phyloP scores from a whole-genome alignment of 2,329 filamentous ascomycete genomes.

The Ophiostoma novo-ulmi region DNA sequence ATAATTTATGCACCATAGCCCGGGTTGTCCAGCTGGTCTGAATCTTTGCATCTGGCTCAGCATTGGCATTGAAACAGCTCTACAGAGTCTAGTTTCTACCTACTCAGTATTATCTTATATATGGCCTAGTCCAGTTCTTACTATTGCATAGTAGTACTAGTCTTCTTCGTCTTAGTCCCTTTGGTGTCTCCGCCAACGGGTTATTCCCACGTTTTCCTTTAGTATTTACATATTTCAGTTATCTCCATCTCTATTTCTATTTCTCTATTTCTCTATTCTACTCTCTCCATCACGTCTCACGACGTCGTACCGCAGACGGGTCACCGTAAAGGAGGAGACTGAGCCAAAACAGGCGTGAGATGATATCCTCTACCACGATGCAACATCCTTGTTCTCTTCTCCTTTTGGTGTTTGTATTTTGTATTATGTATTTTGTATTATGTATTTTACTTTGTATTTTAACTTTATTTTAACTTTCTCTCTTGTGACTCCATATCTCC shows the following conservation, averaged over 20 bases:
- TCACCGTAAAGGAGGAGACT: background rate
- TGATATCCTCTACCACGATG: background rate
- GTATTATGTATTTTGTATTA: background rate
- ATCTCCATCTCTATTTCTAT: background rate
- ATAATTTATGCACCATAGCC: conserved; percentile 2
- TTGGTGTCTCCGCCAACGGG: background rate
- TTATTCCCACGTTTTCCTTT: background rate
- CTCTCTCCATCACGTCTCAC: background rate
- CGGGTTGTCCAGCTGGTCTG: background rate
- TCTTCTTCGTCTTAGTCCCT: background rate
- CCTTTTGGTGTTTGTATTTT: background rate
- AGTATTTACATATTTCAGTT: background rate
- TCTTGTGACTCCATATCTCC: background rate
- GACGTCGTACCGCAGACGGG: conserved; percentile 8
- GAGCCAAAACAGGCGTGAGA: background rate
- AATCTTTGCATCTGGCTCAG: no score
- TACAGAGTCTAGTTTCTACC: background rate
- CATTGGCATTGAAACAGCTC: background rate
- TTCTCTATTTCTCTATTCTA: background rate
- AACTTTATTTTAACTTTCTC: background rate
- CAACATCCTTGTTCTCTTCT: conserved; percentile 2
- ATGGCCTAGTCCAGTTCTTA: no score
- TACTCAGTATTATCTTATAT: no score
- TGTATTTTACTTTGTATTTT: background rate
- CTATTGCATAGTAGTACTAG: background rate